Percentiles rank a stretch among this genome's conserved stretches.
Conservation (phyloP, 2,329 filamentous ascomycete genomes). For the Monosporascus sp. region DNA sequence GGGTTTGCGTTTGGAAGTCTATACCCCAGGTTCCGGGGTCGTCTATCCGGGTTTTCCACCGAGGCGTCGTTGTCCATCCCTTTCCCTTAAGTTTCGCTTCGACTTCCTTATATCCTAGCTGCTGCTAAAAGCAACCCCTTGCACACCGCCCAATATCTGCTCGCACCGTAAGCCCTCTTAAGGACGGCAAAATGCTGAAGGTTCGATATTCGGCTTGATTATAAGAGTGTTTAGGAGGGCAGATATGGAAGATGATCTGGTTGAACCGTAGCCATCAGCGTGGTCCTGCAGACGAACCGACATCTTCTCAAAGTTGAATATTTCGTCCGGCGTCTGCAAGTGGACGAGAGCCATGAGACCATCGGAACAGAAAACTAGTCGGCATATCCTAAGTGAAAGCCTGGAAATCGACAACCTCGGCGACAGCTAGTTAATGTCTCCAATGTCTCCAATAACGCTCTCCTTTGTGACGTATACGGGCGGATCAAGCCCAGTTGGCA, state of each 20-base stretch:
- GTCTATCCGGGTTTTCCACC: slow-evolving; percentile 62
- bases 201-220: slow-evolving; percentile 70
- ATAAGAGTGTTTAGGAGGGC: slow-evolving; percentile 38
- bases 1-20: slow-evolving; percentile 64
- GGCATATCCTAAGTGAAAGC: slow-evolving; percentile 88
- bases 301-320: slow-evolving; percentile 64
- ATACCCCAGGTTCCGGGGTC: slow-evolving; percentile 70
- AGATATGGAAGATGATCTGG: slow-evolving; percentile 28
- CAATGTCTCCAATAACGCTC: slow-evolving; percentile 78
- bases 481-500: slow-evolving; percentile 70
- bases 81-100: slow-evolving; percentile 3
- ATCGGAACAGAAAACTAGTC: slow-evolving; percentile 72
- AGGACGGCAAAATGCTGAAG: slow-evolving; percentile 69
- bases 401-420: slow-evolving; percentile 76
- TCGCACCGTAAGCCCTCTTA: slow-evolving; percentile 70
- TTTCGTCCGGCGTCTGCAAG: slow-evolving; percentile 56
- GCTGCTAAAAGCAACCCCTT: slow-evolving; percentile 63
- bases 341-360: slow-evolving; percentile 76
- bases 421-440: slow-evolving; percentile 74
- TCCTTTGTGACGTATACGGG: slow-evolving; percentile 78
- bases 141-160: slow-evolving; percentile 59
- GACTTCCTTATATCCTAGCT: slow-evolving; percentile 51
- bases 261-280: slow-evolving; percentile 30
- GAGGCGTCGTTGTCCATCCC: slow-evolving; percentile 33
- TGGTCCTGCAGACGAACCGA: slow-evolving; percentile 86